Evolutionary conservation across 495 filamentous ascomycete species (phyloP).

Genomic region (Hypoxylon intermedium): DNA sequence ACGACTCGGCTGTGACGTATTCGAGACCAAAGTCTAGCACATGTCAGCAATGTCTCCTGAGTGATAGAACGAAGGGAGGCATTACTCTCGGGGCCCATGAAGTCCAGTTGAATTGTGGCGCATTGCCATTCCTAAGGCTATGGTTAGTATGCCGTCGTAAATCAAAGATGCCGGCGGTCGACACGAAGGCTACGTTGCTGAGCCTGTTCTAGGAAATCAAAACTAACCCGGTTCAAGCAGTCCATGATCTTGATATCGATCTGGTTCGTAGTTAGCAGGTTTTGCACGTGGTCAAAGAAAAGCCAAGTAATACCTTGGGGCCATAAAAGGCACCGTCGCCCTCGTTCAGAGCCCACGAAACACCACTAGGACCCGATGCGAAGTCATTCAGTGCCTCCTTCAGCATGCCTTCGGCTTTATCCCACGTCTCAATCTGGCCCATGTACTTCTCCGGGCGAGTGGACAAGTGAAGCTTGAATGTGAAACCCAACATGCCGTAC

Average conservation of each 20-base stretch:
- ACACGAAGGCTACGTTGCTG: no score
- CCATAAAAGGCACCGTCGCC: slow-evolving; percentile 98
- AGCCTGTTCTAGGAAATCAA: no score
- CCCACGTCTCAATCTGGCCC: slow-evolving; percentile 85
- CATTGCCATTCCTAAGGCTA: slow-evolving; percentile 76
- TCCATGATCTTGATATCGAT: slow-evolving; percentile 93
- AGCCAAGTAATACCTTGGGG: slow-evolving; percentile 56
- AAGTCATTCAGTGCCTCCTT: slow-evolving; percentile 81
- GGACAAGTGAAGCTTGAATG: slow-evolving; percentile 95
- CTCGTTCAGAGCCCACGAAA: slow-evolving; percentile 85
- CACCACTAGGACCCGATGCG: slow-evolving; percentile 61
- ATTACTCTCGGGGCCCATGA: slow-evolving; percentile 61
- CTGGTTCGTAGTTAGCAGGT: slow-evolving; percentile 43
- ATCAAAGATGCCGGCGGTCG: no score
- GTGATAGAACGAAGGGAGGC: neutral
- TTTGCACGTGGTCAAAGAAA: no score
- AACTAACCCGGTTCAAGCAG: slow-evolving; percentile 58
- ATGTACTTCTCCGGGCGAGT: slow-evolving; percentile 93
- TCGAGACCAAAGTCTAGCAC: slow-evolving; percentile 70
- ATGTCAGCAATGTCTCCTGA: neutral
- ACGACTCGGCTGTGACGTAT: slow-evolving; percentile 69
- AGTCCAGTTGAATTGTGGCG: slow-evolving; percentile 97
- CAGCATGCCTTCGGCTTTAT: slow-evolving; percentile 81
- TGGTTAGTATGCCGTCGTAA: neutral
- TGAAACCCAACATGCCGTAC: slow-evolving; percentile 90